Evolutionary conservation across 2,329 filamentous ascomycete species (phyloP).

Genomic region (Neophaeococcomyces mojaviensis): DNA sequence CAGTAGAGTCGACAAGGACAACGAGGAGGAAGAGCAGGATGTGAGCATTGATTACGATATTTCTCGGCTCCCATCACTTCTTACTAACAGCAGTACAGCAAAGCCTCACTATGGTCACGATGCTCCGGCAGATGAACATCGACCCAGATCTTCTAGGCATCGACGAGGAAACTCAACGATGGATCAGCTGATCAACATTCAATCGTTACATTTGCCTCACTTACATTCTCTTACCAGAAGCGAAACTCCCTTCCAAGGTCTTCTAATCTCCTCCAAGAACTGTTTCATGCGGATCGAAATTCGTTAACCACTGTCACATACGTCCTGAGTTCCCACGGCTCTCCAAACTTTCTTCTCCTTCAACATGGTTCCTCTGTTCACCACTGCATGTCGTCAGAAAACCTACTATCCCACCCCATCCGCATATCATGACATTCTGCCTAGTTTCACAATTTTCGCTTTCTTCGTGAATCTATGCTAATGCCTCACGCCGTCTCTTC

Average conservation of each 20-base stretch:
- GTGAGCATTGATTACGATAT: conserved; percentile 14
- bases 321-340: no score
- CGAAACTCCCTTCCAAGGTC: no score
- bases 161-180: conserved; percentile 49
- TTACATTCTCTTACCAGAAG: no score
- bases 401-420: neutral
- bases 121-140: conserved; percentile 59
- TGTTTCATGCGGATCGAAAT: no score
- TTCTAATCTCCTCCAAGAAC: no score
- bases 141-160: conserved; percentile 57
- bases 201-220: no score
- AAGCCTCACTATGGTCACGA: conserved; percentile 63
- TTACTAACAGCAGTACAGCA: conserved; percentile 26
- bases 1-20: conserved; percentile 19
- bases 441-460: neutral
- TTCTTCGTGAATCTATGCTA: neutral
- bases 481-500: neutral
- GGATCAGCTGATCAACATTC: conserved; percentile 43
- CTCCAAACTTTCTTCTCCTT: no score
- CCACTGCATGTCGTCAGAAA: no score
- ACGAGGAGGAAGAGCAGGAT: conserved; percentile 25
- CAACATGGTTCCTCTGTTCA: no score
- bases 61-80: neutral
- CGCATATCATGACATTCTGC: neutral
- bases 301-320: no score